Base-by-base conservation (phyloP, 306 rosid genomes). In the Luffa aegyptiaca region DNA sequence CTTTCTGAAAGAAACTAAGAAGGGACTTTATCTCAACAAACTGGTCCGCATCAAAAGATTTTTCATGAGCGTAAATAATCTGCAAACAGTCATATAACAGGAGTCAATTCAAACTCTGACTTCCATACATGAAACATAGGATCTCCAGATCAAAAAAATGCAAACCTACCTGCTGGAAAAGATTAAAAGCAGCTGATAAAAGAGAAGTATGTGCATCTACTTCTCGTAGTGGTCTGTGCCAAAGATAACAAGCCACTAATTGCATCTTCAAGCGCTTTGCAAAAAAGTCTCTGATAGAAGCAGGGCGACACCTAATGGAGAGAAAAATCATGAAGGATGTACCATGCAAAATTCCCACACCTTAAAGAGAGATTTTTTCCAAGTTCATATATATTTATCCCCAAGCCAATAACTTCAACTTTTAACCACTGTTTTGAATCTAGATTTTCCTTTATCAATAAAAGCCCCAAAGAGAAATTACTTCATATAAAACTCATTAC, bases 1-100 rank as follows among this genome's bases (percentile, higher is more conserved):
- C 79, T 58, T 76, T 80, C 78, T 58, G 82, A 8, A 86, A 81
- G 66, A 91, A 79, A 83, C 80, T 76, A 79, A 92, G 79, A 39
- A 35, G 12, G 18, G 88, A 84, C 83, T 90, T 84, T 46, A 95
- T 81, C 68, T 81, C 65, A 84, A 82, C 79, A 77, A 89, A 92
- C 36, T 84, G 85, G 58, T 80, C 90, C 8, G 42, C 80, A 17
- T 86, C 88, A 85, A 95, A 95, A 42, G 97, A 89, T 81, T 86
- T 92, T 66, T 84, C 81, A 46, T 95, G 97, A 0, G 93, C 93
- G 86, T 77, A 83, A 79, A 95, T 77, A 69, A 95, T 95, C 97
- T 91, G 89, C 79, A 85, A 81, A 57, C 36, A 75, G 17, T 6
- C 26, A 41, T 11, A 70, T 42, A 10, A 53, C 16, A 80, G 44